phyloP scores from a whole-genome alignment of 129 eudicot genomes.

The Chrysanthemum lavandulifolium region DNA sequence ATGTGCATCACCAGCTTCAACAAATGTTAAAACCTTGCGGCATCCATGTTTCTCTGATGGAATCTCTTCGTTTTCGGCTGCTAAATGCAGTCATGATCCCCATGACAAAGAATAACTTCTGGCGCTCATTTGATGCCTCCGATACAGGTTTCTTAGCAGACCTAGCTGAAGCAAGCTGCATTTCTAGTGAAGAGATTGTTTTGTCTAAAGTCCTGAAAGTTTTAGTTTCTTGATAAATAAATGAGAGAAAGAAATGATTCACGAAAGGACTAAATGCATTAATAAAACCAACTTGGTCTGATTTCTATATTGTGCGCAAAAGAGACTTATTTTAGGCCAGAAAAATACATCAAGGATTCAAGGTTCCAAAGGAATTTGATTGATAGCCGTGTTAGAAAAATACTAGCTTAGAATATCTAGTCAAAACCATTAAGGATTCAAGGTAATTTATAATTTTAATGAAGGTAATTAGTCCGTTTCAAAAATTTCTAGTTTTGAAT shows the following conservation, averaged over 20 bases:
- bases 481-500: slow-evolving; percentile 9
- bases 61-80: slow-evolving; percentile 89
- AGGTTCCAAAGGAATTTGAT: too few relatives aligned
- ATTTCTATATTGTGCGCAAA: too few relatives aligned
- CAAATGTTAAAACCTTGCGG: slow-evolving; percentile 60
- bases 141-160: slow-evolving; percentile 43
- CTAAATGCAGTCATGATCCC: slow-evolving; percentile 90
- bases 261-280: too few relatives aligned
- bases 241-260: background rate
- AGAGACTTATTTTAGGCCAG: too few relatives aligned
- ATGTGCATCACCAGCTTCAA: background rate
- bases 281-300: too few relatives aligned
- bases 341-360: too few relatives aligned
- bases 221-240: slow-evolving; percentile 17
- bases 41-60: slow-evolving; percentile 93
- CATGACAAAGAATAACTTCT: slow-evolving; percentile 77
- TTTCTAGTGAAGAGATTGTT: slow-evolving; percentile 76
- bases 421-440: too few relatives aligned
- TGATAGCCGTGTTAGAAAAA: too few relatives aligned
- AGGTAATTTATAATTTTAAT: too few relatives aligned
- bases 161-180: slow-evolving; percentile 69
- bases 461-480: too few relatives aligned
- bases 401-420: too few relatives aligned
- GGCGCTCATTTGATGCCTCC: slow-evolving; percentile 33
- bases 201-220: slow-evolving; percentile 73